phyloP scores from a whole-genome alignment of 2,329 filamentous ascomycete genomes.

The Decorospora gaudefroyi region DNA sequence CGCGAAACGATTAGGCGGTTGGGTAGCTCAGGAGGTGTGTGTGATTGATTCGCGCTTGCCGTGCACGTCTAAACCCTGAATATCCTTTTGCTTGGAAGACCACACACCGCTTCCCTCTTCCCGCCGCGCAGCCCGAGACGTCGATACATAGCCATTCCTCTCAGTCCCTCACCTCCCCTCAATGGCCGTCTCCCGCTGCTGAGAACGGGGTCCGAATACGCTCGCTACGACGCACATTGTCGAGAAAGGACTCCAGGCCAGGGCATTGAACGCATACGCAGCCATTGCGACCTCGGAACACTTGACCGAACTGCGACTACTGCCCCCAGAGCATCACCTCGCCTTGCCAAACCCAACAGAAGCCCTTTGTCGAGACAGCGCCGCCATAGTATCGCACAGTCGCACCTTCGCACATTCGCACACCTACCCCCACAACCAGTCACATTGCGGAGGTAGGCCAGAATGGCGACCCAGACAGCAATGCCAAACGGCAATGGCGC shows the following conservation, averaged over 20 bases:
- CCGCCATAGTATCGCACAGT: slow-evolving; percentile 5
- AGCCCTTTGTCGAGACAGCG: neutral
- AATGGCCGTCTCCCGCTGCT: slow-evolving; percentile 32
- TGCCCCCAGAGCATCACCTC: neutral
- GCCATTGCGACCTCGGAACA: neutral
- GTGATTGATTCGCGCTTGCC: slow-evolving; percentile 33
- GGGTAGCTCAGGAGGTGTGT: slow-evolving; percentile 11
- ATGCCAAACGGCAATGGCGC: slow-evolving; percentile 18
- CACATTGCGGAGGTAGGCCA: slow-evolving; percentile 10
- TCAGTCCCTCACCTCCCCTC: slow-evolving; percentile 17
- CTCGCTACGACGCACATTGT: slow-evolving; percentile 16
- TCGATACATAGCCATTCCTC: slow-evolving; percentile 21
- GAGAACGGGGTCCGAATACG: slow-evolving; percentile 18
- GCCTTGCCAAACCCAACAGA: neutral
- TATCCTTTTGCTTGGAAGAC: slow-evolving; percentile 23
- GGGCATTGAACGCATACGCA: neutral
- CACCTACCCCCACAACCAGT: neutral
- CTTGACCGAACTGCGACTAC: neutral
- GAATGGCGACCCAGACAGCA: slow-evolving; percentile 24
- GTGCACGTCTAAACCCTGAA: slow-evolving; percentile 33
- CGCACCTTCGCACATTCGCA: slow-evolving; percentile 3
- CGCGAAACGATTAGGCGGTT: slow-evolving; percentile 2
- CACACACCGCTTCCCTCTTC: slow-evolving; percentile 40
- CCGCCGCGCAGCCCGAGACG: slow-evolving; percentile 19
- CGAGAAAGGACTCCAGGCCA: neutral